These are phyloP conservation scores for Xylaria sp. DNA, from an alignment of 2,329 filamentous ascomycete genomes.

Conservation along the genomic window DNA sequence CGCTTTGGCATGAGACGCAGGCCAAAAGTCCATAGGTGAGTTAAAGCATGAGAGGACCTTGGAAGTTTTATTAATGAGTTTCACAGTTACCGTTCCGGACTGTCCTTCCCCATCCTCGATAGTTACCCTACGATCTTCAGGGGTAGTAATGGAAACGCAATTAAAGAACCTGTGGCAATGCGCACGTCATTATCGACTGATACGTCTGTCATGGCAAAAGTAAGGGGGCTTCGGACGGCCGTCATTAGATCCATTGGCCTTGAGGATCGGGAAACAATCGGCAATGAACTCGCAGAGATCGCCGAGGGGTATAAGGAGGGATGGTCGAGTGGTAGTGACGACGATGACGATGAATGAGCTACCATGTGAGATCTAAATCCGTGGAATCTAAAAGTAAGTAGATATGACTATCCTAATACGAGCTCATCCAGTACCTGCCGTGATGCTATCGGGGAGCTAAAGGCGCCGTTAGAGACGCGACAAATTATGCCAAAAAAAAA, in stretches of 20 bases:
- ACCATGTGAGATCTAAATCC: not conserved
- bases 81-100: slow-evolving; percentile 60
- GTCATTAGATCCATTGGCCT: slow-evolving; percentile 72
- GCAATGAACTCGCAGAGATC: slow-evolving; percentile 83
- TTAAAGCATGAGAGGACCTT: not conserved
- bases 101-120: slow-evolving; percentile 81
- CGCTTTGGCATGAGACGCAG: slow-evolving; percentile 40
- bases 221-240: slow-evolving; percentile 73
- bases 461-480: not conserved
- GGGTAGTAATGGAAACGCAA: slow-evolving; percentile 51
- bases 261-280: slow-evolving; percentile 86
- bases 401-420: not conserved
- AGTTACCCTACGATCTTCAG: slow-evolving; percentile 85
- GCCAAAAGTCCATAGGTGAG: slow-evolving; percentile 50
- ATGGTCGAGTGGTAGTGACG: slow-evolving; percentile 82
- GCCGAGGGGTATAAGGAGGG: slow-evolving; percentile 90
- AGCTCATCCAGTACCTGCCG: not conserved
- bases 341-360: slow-evolving; percentile 67
- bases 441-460: not conserved
- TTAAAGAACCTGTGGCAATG: slow-evolving; percentile 59
- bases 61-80: slow-evolving; percentile 20
- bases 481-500: not conserved
- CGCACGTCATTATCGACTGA: slow-evolving; percentile 77
- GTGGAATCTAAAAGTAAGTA: not conserved
- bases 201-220: slow-evolving; percentile 73